Evolutionary conservation across 1,284 basidiomycete genomes (phyloP), one percentile per base, ranked within the genome.

Genomic region (Ceratobasidium papillatum): DNA sequence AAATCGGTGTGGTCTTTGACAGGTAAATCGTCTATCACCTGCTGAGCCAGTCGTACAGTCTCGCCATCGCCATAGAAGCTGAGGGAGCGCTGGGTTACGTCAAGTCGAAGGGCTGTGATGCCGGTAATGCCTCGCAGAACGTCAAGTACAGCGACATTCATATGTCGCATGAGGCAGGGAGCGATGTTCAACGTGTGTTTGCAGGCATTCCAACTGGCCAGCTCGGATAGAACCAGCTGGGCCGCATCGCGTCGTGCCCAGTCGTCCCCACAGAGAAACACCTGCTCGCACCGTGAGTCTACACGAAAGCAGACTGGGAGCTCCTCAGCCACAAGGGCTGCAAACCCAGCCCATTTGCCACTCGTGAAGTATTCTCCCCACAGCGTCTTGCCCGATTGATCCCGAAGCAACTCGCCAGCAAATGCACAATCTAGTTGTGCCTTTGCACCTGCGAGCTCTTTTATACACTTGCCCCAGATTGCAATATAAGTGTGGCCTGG

Each of bases 361-460:
- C 27, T 49, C n/a, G 27, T 32, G 34, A 74, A 66, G 25, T 43
- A 58, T 19, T 25, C 8, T 19, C 68, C 63, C 73, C 61, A 66
- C 7, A 59, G 43, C 27, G 68, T 66, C 25, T 12, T 8, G 5
- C 38, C 61, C 9, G 54, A 30, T 9, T 22, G 22, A 32, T 34
- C 34, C 14, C 27, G 30, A 22, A 74, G 49, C 8, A 49, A 36
- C 25, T 74, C 73, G 17, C 73, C 73, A n/a, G 38, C 51, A 14
- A 74, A 34, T 8, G 63, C 49, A 17, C 51, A 34, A 22, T 74
- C 73, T 25, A 74, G 43, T 30, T 58, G 63, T 3, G 63, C 36
- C 64, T 74, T 74, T 27, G 61, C 41, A 7, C 22, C 25, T 1
- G 38, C 73, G 22, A 74, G 30, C 27, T 47, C 30, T 47, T 47